phyloP scores from a whole-genome alignment of 2,329 filamentous ascomycete species.

The Madurella mycetomatis region DNA sequence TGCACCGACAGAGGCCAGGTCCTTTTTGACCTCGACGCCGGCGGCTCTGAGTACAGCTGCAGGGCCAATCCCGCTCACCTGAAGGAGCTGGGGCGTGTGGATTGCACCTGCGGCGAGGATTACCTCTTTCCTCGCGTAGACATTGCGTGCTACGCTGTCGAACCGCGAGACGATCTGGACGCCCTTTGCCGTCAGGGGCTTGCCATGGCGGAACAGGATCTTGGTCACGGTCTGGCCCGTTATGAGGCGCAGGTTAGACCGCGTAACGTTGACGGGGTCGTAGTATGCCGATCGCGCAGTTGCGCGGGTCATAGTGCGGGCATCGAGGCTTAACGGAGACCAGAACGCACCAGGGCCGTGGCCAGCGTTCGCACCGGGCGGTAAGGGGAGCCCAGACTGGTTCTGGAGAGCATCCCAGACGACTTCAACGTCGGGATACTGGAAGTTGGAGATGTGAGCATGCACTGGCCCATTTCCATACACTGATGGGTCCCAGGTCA shows the following conservation, averaged over 20 bases:
- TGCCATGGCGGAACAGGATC: slow-evolving; percentile 16
- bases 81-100: slow-evolving; percentile 39
- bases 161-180: slow-evolving; percentile 28
- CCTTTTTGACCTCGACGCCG: slow-evolving; percentile 35
- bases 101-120: slow-evolving; percentile 36
- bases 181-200: slow-evolving; percentile 24
- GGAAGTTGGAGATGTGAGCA: slow-evolving; percentile 18
- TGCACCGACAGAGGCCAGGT: slow-evolving; percentile 43
- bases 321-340: slow-evolving; percentile 15
- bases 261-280: slow-evolving; percentile 18
- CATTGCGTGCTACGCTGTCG: slow-evolving; percentile 16
- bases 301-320: slow-evolving; percentile 16
- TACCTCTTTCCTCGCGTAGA: slow-evolving; percentile 33
- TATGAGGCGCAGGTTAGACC: slow-evolving; percentile 17
- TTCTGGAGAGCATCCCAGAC: slow-evolving; percentile 18
- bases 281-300: slow-evolving; percentile 23
- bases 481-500: slow-evolving; percentile 17
- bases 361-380: slow-evolving; percentile 8
- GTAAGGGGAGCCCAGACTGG: slow-evolving; percentile 7
- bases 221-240: slow-evolving; percentile 20
- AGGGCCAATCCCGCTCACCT: slow-evolving; percentile 42
- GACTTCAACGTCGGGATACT: slow-evolving; percentile 19
- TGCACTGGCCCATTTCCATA: slow-evolving; percentile 19
- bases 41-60: slow-evolving; percentile 32
- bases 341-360: slow-evolving; percentile 18